phyloP scores from a whole-genome alignment of 208 protist species.

The Phytomonas sp. region DNA sequence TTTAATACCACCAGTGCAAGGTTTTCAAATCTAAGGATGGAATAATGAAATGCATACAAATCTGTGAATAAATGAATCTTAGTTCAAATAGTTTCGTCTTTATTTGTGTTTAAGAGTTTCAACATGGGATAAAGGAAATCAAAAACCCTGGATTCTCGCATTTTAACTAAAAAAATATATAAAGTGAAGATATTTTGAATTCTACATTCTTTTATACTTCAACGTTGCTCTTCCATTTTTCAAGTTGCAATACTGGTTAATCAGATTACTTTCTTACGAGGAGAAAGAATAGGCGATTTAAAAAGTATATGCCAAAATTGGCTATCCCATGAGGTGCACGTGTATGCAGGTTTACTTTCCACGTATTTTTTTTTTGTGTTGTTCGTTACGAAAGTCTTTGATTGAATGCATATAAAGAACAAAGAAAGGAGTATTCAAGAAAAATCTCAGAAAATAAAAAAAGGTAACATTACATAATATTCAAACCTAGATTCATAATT shows the following conservation, averaged over 20 bases:
- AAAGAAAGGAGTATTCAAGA: not conserved
- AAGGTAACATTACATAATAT: no score
- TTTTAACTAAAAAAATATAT: not conserved
- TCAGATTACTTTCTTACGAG: slow-evolving; percentile 6
- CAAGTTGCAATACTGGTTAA: slow-evolving; percentile 1
- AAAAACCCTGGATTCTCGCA: not conserved
- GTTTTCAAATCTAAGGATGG: slow-evolving; percentile 20
- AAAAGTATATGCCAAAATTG: not conserved
- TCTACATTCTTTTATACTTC: not conserved
- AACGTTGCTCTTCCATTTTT: slow-evolving; percentile 9
- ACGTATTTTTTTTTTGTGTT: no score
- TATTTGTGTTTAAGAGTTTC: not conserved
- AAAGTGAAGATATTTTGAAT: not conserved
- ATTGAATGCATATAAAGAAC: not conserved
- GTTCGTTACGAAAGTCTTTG: no score
- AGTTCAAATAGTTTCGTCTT: not conserved
- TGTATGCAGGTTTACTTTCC: not conserved
- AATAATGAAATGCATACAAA: slow-evolving; percentile 5
- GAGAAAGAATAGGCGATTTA: slow-evolving; percentile 1
- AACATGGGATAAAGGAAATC: not conserved
- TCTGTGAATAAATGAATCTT: not conserved
- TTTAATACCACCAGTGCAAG: slow-evolving; percentile 23
- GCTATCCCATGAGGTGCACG: not conserved
- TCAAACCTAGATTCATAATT: no score
- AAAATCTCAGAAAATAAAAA: not conserved